Evolutionary conservation across 345 rosid species (phyloP).

Genomic region (Murraya koenigii): DNA sequence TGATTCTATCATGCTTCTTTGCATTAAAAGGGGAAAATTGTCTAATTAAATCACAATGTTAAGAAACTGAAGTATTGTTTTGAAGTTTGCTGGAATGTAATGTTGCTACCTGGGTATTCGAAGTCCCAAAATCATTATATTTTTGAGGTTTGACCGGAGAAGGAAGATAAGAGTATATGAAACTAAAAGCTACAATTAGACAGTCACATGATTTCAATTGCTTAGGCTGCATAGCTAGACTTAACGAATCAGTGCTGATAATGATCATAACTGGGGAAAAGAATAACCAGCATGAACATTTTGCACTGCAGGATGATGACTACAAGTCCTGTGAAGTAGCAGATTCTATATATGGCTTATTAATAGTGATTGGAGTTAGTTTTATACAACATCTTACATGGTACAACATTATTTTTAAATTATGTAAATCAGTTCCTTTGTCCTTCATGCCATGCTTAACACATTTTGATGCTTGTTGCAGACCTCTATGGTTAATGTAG

Average conservation of each 20-base stretch:
- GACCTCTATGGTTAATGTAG: conserved; percentile 65
- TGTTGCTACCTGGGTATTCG: neutral
- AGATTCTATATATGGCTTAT: neutral
- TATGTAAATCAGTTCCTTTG: neutral
- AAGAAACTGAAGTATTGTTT: neutral
- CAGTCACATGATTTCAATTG: neutral
- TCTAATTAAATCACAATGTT: neutral
- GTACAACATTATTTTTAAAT: neutral
- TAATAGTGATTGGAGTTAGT: neutral
- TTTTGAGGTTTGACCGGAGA: neutral
- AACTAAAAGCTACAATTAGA: neutral
- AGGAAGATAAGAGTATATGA: neutral
- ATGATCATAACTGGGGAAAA: neutral
- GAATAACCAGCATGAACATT: neutral
- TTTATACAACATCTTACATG: neutral
- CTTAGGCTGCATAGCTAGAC: neutral
- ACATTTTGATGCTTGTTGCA: conserved; percentile 33
- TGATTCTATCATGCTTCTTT: neutral
- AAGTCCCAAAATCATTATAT: neutral
- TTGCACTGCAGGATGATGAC: neutral
- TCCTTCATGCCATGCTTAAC: conserved; percentile 7
- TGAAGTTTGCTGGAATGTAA: neutral
- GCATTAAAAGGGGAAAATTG: neutral
- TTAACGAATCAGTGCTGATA: neutral
- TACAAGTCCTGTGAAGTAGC: neutral